Evolutionary conservation across 2,329 filamentous ascomycete genomes (phyloP).

Genomic region (Nemania bipapillata): DNA sequence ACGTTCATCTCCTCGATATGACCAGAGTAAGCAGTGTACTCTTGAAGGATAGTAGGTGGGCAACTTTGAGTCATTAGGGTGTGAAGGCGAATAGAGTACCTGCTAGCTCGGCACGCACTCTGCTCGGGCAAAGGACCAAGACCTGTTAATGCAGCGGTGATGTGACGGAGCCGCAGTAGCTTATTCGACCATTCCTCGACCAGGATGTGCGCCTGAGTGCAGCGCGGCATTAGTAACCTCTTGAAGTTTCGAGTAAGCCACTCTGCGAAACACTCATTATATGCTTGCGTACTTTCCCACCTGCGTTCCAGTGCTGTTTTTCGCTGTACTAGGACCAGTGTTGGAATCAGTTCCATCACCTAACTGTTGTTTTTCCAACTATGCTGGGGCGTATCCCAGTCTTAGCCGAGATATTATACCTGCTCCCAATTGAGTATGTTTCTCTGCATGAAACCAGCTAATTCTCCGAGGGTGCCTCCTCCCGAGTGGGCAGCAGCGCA

Average conservation of each 20-base stretch:
- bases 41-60: not conserved
- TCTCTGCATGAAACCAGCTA: constrained; percentile 24
- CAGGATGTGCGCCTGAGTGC: constrained; percentile 20
- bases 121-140: constrained; percentile 32
- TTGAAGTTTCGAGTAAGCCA: constrained; percentile 1
- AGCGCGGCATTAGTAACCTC: constrained; percentile 26
- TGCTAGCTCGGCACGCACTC: constrained; percentile 15
- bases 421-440: constrained; percentile 30
- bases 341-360: constrained; percentile 14
- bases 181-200: constrained; percentile 20
- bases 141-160: constrained; percentile 25
- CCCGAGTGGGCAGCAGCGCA: constrained; percentile 21
- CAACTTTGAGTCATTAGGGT: constrained; percentile 19
- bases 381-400: constrained; percentile 17
- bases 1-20: not conserved
- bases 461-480: constrained; percentile 30
- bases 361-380: constrained; percentile 23
- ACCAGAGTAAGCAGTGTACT: constrained; percentile 12
- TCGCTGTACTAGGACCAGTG: constrained; percentile 9
- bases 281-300: constrained; percentile 1
- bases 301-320: not conserved
- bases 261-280: constrained; percentile 1
- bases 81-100: constrained; percentile 15
- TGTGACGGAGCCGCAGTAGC: constrained; percentile 41
- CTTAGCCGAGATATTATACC: constrained; percentile 25